Evolutionary conservation across 2,329 filamentous ascomycete genomes (phyloP), one percentile per base, ranked within the genome.

Genomic region (Geoglossum cookeanum): DNA sequence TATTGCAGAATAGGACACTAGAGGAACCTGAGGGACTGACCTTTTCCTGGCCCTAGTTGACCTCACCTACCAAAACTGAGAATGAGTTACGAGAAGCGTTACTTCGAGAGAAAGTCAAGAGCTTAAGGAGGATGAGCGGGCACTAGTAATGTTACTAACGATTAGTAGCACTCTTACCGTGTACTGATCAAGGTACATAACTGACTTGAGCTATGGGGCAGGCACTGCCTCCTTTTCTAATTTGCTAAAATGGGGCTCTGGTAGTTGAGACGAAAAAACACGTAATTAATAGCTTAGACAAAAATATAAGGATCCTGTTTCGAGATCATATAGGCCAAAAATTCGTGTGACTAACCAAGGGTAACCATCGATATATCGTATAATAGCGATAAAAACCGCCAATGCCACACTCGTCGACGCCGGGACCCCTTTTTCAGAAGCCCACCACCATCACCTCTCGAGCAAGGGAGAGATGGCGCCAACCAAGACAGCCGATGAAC

Each of bases 21-120:
- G 37, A 49, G n/a, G 29, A 30, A 55, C 3, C 15, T 17, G n/a
- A 48, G 17, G 9, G 17, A 15, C 55, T 44, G 17, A 53, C 13
- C 30, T 8, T 30, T 6, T 58, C 30, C 9, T 55, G 13, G 7
- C 22, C 1, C 29, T 52, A 57, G 55, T 48, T 51, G 13, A 39
- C 22, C 11, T 35, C 39, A 5, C 9, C 27, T 15, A 51, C 22
- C 8, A 57, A 57, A 47, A 57, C 55, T 13, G 51, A 32, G 37
- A 54, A 51, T 35, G 56, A 54, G n/a, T n/a, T 58, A 15, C 33
- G 51, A n/a, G 56, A 58, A 44, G 35, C n/a, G 42, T 39, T 58
- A 35, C 56, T 58, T 3, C 47, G 56, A 7, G 48, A 58, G 35
- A 58, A 58, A 42, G 47, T 58, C 17, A 39, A 45, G 35, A 55